Percentiles rank a stretch among this genome's conserved stretches.
phyloP scores from a whole-genome alignment of 495 filamentous ascomycete genomes.

The Aspergillus campestris region DNA sequence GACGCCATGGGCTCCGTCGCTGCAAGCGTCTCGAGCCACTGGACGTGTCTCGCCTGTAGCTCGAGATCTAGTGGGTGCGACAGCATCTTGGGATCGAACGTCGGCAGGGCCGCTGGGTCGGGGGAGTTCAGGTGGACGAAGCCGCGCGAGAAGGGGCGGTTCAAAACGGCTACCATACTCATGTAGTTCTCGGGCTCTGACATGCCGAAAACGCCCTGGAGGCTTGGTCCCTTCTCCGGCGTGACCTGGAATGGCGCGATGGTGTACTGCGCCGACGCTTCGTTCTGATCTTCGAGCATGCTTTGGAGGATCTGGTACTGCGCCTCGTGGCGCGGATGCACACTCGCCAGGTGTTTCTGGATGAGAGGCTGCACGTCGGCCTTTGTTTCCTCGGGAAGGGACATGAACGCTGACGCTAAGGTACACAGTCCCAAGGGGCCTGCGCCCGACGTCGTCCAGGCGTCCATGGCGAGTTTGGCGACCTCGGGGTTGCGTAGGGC shows the following conservation, averaged over 20 bases:
- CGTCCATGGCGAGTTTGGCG: slow-evolving; percentile 1
- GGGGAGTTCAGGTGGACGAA: slow-evolving; percentile 9
- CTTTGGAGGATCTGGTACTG: too few species aligned
- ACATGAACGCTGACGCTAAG: not conserved
- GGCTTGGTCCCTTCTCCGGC: slow-evolving; percentile 19
- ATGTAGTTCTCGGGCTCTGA: slow-evolving; percentile 6
- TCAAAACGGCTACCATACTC: slow-evolving; percentile 5
- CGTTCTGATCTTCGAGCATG: too few species aligned
- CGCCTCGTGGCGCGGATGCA: too few species aligned
- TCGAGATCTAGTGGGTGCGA: slow-evolving; percentile 24
- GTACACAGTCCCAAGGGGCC: slow-evolving; percentile 1
- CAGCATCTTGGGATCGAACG: slow-evolving; percentile 12
- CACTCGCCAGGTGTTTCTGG: too few species aligned
- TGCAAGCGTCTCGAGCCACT: slow-evolving; percentile 32
- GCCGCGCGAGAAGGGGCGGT: slow-evolving; percentile 12
- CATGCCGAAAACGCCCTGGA: slow-evolving; percentile 24
- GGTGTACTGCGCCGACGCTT: too few species aligned
- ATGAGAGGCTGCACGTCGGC: too few species aligned
- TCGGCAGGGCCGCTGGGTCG: slow-evolving; percentile 4
- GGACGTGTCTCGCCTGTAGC: slow-evolving; percentile 33
- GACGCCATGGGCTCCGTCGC: slow-evolving; percentile 24
- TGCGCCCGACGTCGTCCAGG: not conserved
- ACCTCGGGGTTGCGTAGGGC: not conserved
- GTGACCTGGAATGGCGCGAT: not conserved
- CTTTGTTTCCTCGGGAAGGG: not conserved